Evolutionary conservation across 495 filamentous ascomycete species (phyloP), one percentile per base, ranked within the genome.

Genomic region (Penicillium psychrofluorescens): DNA sequence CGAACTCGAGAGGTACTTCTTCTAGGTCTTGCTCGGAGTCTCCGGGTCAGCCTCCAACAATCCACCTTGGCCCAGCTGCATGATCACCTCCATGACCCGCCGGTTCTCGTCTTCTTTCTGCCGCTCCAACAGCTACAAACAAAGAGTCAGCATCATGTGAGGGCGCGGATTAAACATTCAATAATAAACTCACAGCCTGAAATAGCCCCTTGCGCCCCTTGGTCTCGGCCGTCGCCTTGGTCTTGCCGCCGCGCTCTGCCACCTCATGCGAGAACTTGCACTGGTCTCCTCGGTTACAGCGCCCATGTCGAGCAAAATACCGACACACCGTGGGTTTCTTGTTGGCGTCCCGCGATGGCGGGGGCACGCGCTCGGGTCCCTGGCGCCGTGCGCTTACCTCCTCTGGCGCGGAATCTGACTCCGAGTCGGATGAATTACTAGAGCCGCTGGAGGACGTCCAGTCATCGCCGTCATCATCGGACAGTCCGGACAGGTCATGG

Each of bases 181-280:
- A 11, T 37, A 34, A 30, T 41, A 35, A n/a, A 67, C 73, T 59
- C 54, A 78, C 75, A 44, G 71, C 63, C 45, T 77, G 72, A 36
- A 72, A 67, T 27, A 79, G 61, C 36, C 74, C 67, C 54, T 72
- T 74, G 35, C 61, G 63, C 39, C 61, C 63, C 43, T 60, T 56
- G 45, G 61, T 63, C 36, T 62, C 60, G 8, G 30, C 36, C 2
- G 22, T 3, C 6, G 56, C 40, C 41, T 66, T 65, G 11, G 56
- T n/a, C 44, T 69, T 72, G 32, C 45, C 30, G 11, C 41, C 55
- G 36, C 61, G 53, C 35, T 69, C 60, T 2, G 63, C 38, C 29
- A 43, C 45, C 27, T 71, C 72, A 31, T 78, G 75, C 6, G 57
- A 58, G 41, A 71, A 77, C 37, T 61, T 67, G 46, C 75, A 78